Evolutionary conservation across 1,284 basidiomycete species (phyloP), one percentile per base, ranked within the genome.

Genomic region (Cryptococcus deneoformans): DNA sequence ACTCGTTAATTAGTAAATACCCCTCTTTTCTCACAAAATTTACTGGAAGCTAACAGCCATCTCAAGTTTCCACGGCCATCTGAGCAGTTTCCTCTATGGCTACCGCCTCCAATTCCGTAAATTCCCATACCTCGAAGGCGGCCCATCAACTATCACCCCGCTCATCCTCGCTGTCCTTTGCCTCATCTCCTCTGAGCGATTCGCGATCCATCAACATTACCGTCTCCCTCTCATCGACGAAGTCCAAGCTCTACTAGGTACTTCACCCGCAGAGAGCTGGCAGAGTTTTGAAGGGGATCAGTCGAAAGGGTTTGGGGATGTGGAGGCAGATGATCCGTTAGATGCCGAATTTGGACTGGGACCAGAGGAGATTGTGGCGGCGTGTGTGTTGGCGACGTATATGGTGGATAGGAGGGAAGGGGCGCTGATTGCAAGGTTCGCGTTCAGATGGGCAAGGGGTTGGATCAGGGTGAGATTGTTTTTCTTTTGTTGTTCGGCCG

Each of bases 321-420:
- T 50, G 10, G 65, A 60, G 12, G 59, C 58, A 10, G 68, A 71
- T 38, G 53, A 61, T 2, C 58, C 60, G 12, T 57, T 71, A 11
- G 74, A 77, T 61, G 68, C 70, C 11, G 75, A 77, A 59, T 63
- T 76, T 24, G 75, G 72, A 14, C 68, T 77, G 35, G 75, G 75
- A 1, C 73, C 75, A 11, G 75, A 77, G 56, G 75, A 77, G 64
- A 77, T 77, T 60, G 67, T 73, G 1, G 73, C 63, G 20, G 65
- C 68, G 12, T 70, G 67, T 50, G 58, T 72, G 20, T 56, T 75
- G 4, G 68, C 73, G 8, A 68, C 66, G 37, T 76, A 69, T 48
- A 71, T 69, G 58, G 61, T 59, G 1, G 67, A 71, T 38, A 58
- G 66, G 35, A 63, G 65, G 35, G 58, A 67, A 40, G 69, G 69